Evolutionary conservation across 202 grass and related monocot species (phyloP).

Genomic region (Panicum virgatum): DNA sequence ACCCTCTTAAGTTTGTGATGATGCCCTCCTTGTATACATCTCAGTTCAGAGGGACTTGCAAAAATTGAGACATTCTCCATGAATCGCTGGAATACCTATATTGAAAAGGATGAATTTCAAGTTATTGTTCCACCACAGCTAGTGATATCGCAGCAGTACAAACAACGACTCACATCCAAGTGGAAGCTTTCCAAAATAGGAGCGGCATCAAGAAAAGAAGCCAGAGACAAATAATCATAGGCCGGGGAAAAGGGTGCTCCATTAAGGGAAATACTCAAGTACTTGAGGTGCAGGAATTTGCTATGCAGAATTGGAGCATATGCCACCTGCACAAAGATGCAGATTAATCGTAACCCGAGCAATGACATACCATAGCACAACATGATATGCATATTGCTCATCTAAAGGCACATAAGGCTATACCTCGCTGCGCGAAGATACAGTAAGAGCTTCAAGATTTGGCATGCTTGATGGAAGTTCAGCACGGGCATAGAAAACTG

Average conservation of each 20-base stretch:
- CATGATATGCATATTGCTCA: no score
- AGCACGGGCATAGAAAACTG: background rate
- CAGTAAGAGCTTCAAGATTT: background rate
- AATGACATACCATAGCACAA: background rate
- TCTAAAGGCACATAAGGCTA: background rate
- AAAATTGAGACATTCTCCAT: background rate
- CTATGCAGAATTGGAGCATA: background rate
- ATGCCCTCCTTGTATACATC: background rate
- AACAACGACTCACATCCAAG: no score
- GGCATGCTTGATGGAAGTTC: background rate
- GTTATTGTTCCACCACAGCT: no score
- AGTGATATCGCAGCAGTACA: no score
- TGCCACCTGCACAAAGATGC: background rate
- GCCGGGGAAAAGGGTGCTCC: background rate
- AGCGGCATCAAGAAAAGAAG: background rate
- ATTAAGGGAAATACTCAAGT: background rate
- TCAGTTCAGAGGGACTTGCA: background rate
- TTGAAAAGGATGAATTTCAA: no score
- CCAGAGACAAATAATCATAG: conserved; percentile 19
- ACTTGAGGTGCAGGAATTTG: conserved; percentile 11
- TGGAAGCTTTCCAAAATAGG: conserved; percentile 10
- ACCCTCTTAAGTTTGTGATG: background rate
- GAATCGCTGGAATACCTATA: no score
- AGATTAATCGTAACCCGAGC: background rate
- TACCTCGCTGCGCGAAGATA: background rate